Evolutionary conservation across 2,329 filamentous ascomycete genomes (phyloP).

Genomic region (Colletotrichum endophyticum): DNA sequence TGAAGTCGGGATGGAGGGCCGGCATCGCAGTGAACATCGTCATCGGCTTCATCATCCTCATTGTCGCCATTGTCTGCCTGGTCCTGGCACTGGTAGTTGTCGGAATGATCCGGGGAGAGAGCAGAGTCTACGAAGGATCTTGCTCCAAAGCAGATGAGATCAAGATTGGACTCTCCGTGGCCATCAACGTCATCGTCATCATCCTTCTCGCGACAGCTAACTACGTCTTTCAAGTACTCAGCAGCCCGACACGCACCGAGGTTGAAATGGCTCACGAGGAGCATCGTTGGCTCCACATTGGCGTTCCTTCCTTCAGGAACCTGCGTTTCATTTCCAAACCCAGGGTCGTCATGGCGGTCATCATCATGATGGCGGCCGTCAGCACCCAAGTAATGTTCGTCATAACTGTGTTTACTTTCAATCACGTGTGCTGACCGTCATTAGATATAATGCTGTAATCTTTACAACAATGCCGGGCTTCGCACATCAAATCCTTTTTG

Average conservation of each 20-base stretch:
- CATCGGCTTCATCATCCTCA: constrained; percentile 40
- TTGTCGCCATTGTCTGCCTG: constrained; percentile 43
- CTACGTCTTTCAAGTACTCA: constrained; percentile 59
- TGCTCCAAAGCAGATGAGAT: constrained; percentile 41
- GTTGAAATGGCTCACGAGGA: constrained; percentile 50
- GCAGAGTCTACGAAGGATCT: constrained; percentile 41
- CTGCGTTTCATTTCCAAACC: constrained; percentile 45
- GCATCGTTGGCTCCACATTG: constrained; percentile 57
- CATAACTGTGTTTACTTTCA: background rate
- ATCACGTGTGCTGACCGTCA: background rate
- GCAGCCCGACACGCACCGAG: constrained; percentile 56
- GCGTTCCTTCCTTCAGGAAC: constrained; percentile 58
- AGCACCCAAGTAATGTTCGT: constrained; percentile 55
- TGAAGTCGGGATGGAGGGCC: constrained; percentile 50
- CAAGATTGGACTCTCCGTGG: constrained; percentile 46
- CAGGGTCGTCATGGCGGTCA: constrained; percentile 41
- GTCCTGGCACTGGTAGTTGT: constrained; percentile 39
- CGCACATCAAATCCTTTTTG: constrained; percentile 37
- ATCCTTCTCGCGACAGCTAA: constrained; percentile 53
- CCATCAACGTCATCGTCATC: constrained; percentile 48
- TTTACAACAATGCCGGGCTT: constrained; percentile 42
- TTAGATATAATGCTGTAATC: constrained; percentile 57
- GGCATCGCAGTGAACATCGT: constrained; percentile 50
- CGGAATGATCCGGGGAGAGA: constrained; percentile 36
- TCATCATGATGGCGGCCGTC: constrained; percentile 47